Base-by-base conservation (phyloP, 371 early-diverging fungal genomes). In the Apophysomyces trapeziformis region DNA sequence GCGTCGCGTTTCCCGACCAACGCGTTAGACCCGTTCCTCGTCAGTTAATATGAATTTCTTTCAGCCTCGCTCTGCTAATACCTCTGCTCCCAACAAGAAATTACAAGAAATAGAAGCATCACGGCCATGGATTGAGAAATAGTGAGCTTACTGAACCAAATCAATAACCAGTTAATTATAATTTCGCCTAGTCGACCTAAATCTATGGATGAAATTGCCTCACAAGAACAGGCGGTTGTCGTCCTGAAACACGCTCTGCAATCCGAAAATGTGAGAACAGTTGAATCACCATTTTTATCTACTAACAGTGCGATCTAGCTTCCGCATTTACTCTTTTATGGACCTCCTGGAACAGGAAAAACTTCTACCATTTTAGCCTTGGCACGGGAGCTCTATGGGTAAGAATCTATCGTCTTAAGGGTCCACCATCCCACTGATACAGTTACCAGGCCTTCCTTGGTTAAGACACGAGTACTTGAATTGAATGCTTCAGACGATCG, bases 401-500 rank as follows among this genome's bases (percentile, higher is more conserved):
- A 80, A 26, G 57, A 38, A 61, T 5, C 7, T 14, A n/a, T 32
- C 43, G 46, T 9, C 38, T 64, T 26, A 11, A 63, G 32, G 32
- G 32, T 26, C 14, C 41, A 61, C 5, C 69, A 41, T 41, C 13
- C 41, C 8, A 16, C 54, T 50, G 11, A 50, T 2, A 50, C 4
- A 50, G 32, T 7, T 21, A 50, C 32, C 11, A 91, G 96, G 21
- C 94, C 93, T 9, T 91, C 90, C 58, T 71, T 92, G 36, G 76
- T 88, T 57, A 89, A 88, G 64, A 77, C 87, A 16, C 87, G 97
- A 50, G 92, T 99, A 4, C 85, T 99, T 18, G 99, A 99, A 79
- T 82, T 99, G 43, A 99, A 99, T 79, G 99, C 99, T 1, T 96
- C 97, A 1, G 99, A 99, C 75, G 99, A 99, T 79, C 90, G 99